Evolutionary conservation across 306 rosid species (phyloP), one percentile per base, ranked within the genome.

Genomic region (Cicer arietinum): DNA sequence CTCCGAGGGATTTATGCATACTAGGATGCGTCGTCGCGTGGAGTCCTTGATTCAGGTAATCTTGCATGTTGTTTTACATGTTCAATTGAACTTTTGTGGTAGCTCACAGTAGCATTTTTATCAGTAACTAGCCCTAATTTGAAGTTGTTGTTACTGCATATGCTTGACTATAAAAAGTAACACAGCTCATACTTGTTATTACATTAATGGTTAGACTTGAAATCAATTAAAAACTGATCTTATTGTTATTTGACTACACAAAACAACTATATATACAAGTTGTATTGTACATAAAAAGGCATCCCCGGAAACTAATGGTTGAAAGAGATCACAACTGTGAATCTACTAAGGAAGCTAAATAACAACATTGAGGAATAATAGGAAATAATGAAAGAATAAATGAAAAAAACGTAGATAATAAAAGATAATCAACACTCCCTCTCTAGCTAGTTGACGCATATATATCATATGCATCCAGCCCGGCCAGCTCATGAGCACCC

Each of bases 11-110:
- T 94, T 94, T 83, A 94, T 94, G 97, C 98, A 94, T 88, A 88
- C 98, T 35, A 79, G 98, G 84, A 94, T 94, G 98, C 87, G 98
- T 14, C 96, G 97, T 52, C 97, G 98, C n/a, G 97, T 94, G 85
- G 98, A 94, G 78, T 87, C 96, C 67, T 80, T 94, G 85, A 94
- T 94, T 87, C 90, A 88, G 96, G 98, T 91, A 58, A 58, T 10
- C 81, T 67, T 69, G 56, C 51, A 37, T 67, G 59, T 78, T 18
- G 37, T 77, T 81, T 68, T 66, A 57, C 80, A 74, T 70, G 63
- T 72, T 69, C 37, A 30, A 68, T 20, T 64, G 30, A 59, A 72
- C 47, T 60, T 74, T 67, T 62, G 48, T 51, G 48, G 66, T 76
- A 43, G 65, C 57, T 48, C 77, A 48, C 45, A 41, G 18, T 65